These are phyloP conservation scores for Arachnopeziza araneosa DNA, from an alignment of 2,329 filamentous ascomycete genomes.

Conservation along the genomic window DNA sequence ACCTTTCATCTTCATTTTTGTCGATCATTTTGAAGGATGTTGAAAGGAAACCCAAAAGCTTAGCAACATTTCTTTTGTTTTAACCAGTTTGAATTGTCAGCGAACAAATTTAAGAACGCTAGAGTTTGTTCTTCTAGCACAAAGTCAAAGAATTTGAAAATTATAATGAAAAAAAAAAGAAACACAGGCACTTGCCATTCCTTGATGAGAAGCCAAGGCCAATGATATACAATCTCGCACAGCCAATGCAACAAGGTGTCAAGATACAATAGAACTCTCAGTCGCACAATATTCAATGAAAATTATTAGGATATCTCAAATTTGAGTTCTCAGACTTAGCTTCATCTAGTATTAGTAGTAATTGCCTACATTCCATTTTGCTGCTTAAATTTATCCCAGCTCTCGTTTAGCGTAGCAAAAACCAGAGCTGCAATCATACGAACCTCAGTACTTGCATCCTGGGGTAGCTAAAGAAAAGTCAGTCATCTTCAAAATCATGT, in stretches of 20 bases:
- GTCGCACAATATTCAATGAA: too few relatives aligned
- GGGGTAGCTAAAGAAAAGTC: constrained; percentile 45
- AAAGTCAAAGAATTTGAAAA: too few relatives aligned
- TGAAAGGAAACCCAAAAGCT: too few relatives aligned
- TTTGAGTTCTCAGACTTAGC: neutral
- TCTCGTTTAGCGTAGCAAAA: constrained; percentile 65
- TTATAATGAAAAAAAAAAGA: neutral
- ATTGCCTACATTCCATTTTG: constrained; percentile 54
- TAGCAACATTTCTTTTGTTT: too few relatives aligned
- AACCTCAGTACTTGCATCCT: constrained; percentile 59
- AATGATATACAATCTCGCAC: neutral
- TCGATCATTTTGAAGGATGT: too few relatives aligned
- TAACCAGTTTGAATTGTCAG: too few relatives aligned
- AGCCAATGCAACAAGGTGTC: neutral
- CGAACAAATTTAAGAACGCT: too few relatives aligned
- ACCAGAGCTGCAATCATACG: constrained; percentile 60
- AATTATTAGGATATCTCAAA: neutral
- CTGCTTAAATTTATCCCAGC: constrained; percentile 67
- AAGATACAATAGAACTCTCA: neutral
- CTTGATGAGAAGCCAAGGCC: neutral
- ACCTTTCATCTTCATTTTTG: too few relatives aligned
- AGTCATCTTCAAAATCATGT: neutral
- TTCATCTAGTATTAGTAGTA: neutral
- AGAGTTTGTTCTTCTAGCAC: too few relatives aligned
- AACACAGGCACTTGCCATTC: neutral